Conservation (phyloP, 768 basidiomycete species). For the Rhizopogon roseolus region DNA sequence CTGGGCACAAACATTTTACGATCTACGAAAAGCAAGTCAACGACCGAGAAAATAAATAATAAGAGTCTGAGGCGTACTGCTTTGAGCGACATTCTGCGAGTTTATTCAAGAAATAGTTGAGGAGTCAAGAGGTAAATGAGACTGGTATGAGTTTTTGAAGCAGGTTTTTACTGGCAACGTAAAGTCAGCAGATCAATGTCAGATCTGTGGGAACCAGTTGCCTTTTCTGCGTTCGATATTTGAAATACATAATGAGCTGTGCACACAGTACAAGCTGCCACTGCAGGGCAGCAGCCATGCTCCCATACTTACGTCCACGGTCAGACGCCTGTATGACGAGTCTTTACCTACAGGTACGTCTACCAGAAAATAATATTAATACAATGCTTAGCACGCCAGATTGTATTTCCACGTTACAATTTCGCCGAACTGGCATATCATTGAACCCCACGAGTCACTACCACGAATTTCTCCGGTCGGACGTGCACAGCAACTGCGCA, state of each 20-base stretch:
- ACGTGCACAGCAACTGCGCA: slow-evolving; percentile 1
- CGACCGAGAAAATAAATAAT: background rate
- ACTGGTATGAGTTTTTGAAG: background rate
- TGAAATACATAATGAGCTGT: no score
- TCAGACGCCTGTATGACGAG: background rate
- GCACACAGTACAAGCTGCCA: background rate
- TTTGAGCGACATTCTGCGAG: slow-evolving; percentile 62
- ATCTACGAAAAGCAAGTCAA: slow-evolving; percentile 30
- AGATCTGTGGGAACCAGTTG: slow-evolving; percentile 3
- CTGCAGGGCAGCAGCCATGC: background rate
- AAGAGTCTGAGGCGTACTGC: slow-evolving; percentile 46
- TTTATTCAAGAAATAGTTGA: background rate
- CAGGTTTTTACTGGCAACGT: background rate
- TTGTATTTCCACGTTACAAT: background rate
- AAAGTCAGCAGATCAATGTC: background rate
- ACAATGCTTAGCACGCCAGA: background rate
- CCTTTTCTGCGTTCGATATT: slow-evolving; percentile 2
- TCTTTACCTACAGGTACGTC: background rate
- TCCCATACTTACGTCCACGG: background rate
- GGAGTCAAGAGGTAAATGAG: slow-evolving; percentile 1
- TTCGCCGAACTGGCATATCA: slow-evolving; percentile 2
- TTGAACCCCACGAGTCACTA: slow-evolving; percentile 9
- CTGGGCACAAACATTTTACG: slow-evolving; percentile 49
- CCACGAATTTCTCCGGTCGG: slow-evolving; percentile 12
- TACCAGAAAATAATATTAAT: background rate